phyloP scores from a whole-genome alignment of 2,329 filamentous ascomycete species.

The Xylariaceae sp. region DNA sequence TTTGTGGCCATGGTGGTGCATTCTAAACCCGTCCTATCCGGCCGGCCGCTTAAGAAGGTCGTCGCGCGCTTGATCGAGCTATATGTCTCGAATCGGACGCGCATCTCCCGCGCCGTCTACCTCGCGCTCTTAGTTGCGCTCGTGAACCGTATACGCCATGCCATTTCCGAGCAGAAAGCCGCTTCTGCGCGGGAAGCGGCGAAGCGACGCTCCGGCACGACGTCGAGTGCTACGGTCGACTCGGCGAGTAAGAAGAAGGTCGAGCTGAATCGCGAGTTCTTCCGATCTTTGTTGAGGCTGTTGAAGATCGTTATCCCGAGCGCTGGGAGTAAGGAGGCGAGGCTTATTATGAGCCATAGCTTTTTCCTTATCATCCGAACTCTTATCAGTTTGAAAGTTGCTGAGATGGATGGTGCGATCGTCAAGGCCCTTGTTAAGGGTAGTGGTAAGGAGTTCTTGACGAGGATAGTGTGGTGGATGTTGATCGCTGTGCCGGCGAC shows the following conservation, averaged over 20 bases:
- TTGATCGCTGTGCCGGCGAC: constrained; percentile 90
- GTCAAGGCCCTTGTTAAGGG: constrained; percentile 91
- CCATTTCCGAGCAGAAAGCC: constrained; percentile 88
- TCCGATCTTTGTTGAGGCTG: constrained; percentile 68
- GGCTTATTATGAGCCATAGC: constrained; percentile 83
- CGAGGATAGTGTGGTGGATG: constrained; percentile 97
- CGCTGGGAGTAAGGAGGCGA: constrained; percentile 81
- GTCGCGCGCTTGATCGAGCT: constrained; percentile 62
- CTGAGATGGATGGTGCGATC: constrained; percentile 87
- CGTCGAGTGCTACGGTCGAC: constrained; percentile 35
- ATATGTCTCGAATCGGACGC: constrained; percentile 74
- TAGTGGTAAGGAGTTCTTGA: constrained; percentile 82
- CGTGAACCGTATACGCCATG: constrained; percentile 81
- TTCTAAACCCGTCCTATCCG: constrained; percentile 63
- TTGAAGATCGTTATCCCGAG: constrained; percentile 85
- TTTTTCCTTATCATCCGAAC: constrained; percentile 88
- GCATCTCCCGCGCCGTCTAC: constrained; percentile 79
- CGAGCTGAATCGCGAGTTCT: constrained; percentile 81
- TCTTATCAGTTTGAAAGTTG: constrained; percentile 90
- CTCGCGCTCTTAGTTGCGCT: constrained; percentile 75
- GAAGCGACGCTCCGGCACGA: constrained; percentile 49
- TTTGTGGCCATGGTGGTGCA: constrained; percentile 59
- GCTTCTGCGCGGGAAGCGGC: constrained; percentile 65
- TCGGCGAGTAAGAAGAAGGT: constrained; percentile 58
- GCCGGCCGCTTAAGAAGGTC: constrained; percentile 60